Evolutionary conservation across 768 basidiomycete genomes (phyloP), one percentile per base, ranked within the genome.

Genomic region (Tephrocybe rancida): DNA sequence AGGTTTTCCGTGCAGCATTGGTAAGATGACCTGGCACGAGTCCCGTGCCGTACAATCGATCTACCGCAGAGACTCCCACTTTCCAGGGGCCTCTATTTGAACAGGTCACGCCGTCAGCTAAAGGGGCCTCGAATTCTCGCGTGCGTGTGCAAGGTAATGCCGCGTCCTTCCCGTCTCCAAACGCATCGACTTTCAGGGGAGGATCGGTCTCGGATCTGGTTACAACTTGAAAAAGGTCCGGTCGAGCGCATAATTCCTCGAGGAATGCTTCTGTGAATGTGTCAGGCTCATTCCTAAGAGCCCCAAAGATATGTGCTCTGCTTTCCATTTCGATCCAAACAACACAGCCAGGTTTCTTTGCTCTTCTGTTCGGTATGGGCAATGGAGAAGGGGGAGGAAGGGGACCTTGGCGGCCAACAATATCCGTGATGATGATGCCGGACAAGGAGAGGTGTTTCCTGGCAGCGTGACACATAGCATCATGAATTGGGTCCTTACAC

Each of bases 191-290:
- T 3, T 50, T 21, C 13, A 44, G 53, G 0, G 56, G 58, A 1
- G 69, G 66, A 26, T 63, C 62, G 0, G 64, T 67, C 8, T 72
- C 69, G 1, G 67, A 64, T 16, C 60, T 61, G 4, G 63, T 61
- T 18, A 70, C 57, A 2, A 72, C 65, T 26, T 67, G 58, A 43
- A 72, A 72, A 3, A 68, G 55, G 29, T 72, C 67, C 1, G 67
- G 70, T 5, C 66, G 64, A 0, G 59, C 60, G 18, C 64, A 57
- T 14, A 72, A 63, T 19, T 69, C 67, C 18, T 52, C 45, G 0
- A 72, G 44, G 30, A 72, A 72, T 6, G 64, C 61, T 0, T 54
- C 43, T 2, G 60, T 54, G 39, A 71, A 70, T 0, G 42, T 25
- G 46, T 69, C 64, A 1, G 48, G 60, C 14, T 70, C 65, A 45